Evolutionary conservation across 345 rosid genomes (phyloP).

Genomic region (Pistacia integerrima): DNA sequence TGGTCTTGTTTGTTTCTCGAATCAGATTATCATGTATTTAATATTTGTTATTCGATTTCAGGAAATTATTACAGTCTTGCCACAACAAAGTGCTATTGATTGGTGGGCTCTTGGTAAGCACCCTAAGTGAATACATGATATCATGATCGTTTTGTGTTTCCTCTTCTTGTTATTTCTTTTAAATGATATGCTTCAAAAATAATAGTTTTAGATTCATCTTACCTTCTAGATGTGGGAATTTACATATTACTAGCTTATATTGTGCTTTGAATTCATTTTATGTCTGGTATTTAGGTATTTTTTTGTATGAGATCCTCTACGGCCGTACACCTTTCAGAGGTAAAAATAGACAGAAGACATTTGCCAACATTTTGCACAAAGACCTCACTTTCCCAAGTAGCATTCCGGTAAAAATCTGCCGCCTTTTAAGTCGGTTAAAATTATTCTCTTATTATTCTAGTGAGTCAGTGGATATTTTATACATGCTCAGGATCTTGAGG

Average conservation of each 20-base stretch:
- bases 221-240: neutral
- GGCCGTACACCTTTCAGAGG: conserved; percentile 98
- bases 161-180: neutral
- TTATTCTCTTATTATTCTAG: no score
- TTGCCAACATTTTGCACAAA: conserved; percentile 89
- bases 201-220: neutral
- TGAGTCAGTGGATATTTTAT: no score
- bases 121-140: neutral
- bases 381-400: conserved; percentile 96
- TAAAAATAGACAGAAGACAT: conserved; percentile 95
- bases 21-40: no score
- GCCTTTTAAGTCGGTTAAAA: neutral
- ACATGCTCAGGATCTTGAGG: no score
- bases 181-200: neutral
- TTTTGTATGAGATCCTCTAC: conserved; percentile 96
- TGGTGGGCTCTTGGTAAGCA: conserved; percentile 98
- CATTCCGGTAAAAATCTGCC: conserved; percentile 62
- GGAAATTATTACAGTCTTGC: conserved; percentile 93
- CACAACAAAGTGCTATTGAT: conserved; percentile 92
- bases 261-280: conserved; percentile 8
- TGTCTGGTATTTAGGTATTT: conserved; percentile 54
- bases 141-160: neutral
- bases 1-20: no score
- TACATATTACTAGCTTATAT: no score
- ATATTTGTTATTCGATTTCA: conserved; percentile 30